Conservation (phyloP, 169 alveolate species). For the Blepharisma undulans region DNA sequence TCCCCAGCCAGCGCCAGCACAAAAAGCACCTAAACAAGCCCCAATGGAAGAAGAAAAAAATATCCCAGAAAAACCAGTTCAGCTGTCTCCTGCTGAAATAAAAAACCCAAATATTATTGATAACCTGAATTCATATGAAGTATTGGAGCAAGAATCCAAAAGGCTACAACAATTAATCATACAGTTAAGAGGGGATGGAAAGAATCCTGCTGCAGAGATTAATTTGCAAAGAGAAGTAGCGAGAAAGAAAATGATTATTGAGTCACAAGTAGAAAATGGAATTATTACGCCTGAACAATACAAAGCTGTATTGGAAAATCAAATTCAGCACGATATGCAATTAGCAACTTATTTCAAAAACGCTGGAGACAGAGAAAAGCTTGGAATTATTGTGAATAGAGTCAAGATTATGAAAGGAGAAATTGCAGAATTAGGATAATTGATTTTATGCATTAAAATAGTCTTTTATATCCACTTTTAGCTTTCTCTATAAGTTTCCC, state of each 20-base stretch:
- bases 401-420: slow-evolving; percentile 26
- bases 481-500: background rate
- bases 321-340: slow-evolving; percentile 26
- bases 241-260: slow-evolving; percentile 17
- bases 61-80: background rate
- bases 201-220: background rate
- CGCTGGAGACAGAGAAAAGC: background rate
- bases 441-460: background rate
- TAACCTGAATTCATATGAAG: slow-evolving; percentile 24
- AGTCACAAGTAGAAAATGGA: slow-evolving; percentile 34
- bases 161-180: background rate
- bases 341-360: slow-evolving; percentile 13
- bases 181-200: background rate
- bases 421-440: slow-evolving; percentile 2
- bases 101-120: slow-evolving; percentile 15
- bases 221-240: background rate
- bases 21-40: background rate
- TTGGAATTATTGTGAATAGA: background rate
- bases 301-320: slow-evolving; percentile 21
- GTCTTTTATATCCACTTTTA: background rate
- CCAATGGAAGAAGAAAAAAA: background rate
- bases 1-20: background rate
- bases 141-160: slow-evolving; percentile 2
- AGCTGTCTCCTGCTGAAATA: background rate
- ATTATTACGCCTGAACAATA: slow-evolving; percentile 30